Base-by-base conservation (phyloP, 495 filamentous ascomycete genomes). In the Pyrenula aspistea region DNA sequence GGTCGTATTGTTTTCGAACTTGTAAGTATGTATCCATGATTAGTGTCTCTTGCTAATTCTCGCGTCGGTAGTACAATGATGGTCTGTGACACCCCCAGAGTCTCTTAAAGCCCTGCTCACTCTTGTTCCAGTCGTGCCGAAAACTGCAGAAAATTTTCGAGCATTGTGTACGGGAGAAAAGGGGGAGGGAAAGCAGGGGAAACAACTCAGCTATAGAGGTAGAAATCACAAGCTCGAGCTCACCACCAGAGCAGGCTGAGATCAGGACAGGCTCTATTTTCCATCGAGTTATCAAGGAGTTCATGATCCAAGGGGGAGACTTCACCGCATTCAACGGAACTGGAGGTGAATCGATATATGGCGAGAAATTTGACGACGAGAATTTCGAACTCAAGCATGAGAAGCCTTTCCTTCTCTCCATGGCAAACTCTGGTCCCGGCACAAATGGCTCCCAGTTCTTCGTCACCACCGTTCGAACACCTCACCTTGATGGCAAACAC, bases 381-480 rank as follows among this genome's bases (percentile, higher is more conserved):
- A 96, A 95, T 69, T 97, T 98, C 65, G 77, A 87, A 23, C 75
- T 88, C 62, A 94, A 93, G 80, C 93, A 98, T 72, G 87, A 93
- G 61, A 89, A 89, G 61, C 91, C 93, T 0, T 96, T 97, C 77
- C 75, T 98, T 58, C 78, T 98, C 51, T 91, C 86, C 62, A 98
- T 98, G 93, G 93, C 93, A 58, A 98, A 98, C 71, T 92, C 93
- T 58, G 93, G 93, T 51, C 90, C 91, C 51, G 76, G 75, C 56
- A 97, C 93, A 71, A 99, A 99, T 68, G 93, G 93, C 60, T 90
- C 85, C 49, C 93, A 99, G 69, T 99, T 99, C 82, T 99, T 99
- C 78, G 73, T 97, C 58, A 99, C 93, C 31, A 97, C 94, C 22
- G 88, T 95, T 51, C 77, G 81, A 10, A 99, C 93, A 1, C 90